Base-by-base conservation (phyloP, 441 rosid genomes). In the Syzygium syzygioides region DNA sequence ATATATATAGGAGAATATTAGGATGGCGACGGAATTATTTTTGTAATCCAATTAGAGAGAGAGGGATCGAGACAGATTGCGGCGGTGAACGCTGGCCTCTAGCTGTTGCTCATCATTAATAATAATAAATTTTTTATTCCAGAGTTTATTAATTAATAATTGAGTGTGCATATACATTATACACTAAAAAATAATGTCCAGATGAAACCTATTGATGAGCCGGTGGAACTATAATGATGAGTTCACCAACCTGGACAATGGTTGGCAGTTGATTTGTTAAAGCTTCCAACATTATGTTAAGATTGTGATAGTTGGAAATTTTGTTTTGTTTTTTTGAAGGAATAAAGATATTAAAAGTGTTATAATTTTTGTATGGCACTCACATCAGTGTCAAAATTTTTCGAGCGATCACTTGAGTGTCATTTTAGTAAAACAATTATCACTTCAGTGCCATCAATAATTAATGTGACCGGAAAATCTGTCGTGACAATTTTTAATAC, bases 341-440 rank as follows among this genome's bases (percentile, higher is more conserved):
- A 37, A 5, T 32, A 71, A 56, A 0, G n/a, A 71, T 0, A 71
- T 3, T 37, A 19, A 10, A 71, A 71, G 6, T 71, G 4, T 6
- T 6, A 19, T 34, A 68, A 34, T 7, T 71, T 71, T 12, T 6
- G 0, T 11, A 11, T 2, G 7, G 4, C 0, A 0, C 13, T 20
- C 5, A 37, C 8, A 37, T 37, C 1, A 6, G 0, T 37, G 10
- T 37, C 9, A 1, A 34, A 71, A 37, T 3, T 20, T 71, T 71
- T 37, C 1, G 9, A 71, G 7, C 1, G 0, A 71, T 11, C 50
- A 71, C 14, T 68, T 34, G 7, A 34, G 79, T 68, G 6, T 68
- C 2, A 66, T 23, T 68, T 68, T 34, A 19, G 19, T 68, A 9
- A 68, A 68, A 68, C 4, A 1, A 3, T 7, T 1, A 5, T 68